Percentiles rank a stretch among this genome's conserved stretches.
Evolutionary conservation across 306 rosid species (phyloP).

Genomic region (Mimosa pudica): DNA sequence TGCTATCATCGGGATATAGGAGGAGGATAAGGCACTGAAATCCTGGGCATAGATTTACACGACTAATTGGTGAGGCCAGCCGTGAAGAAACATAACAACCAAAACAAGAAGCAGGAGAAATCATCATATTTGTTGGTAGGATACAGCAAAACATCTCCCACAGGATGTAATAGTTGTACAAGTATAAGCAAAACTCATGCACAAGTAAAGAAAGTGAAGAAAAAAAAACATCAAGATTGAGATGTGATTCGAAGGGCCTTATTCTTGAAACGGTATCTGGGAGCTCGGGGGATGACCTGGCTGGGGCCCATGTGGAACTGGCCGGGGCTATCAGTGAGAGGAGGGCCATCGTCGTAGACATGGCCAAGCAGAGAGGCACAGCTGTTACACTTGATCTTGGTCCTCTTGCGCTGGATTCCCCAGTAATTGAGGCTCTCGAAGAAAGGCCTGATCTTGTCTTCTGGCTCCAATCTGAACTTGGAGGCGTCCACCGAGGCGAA

Average conservation of each 20-base stretch:
- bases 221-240: conserved; percentile 19
- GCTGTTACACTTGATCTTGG: conserved; percentile 69
- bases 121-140: conserved; percentile 8
- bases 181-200: background rate
- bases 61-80: too few species aligned
- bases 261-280: conserved; percentile 73
- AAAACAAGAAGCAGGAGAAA: too few species aligned
- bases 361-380: conserved; percentile 65
- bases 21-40: too few species aligned
- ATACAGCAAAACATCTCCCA: background rate
- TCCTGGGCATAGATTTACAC: too few species aligned
- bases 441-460: conserved; percentile 82
- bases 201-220: background rate
- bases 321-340: conserved; percentile 65
- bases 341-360: conserved; percentile 86
- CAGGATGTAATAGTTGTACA: background rate
- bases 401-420: conserved; percentile 90
- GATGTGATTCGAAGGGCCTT: conserved; percentile 71
- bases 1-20: too few species aligned
- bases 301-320: conserved; percentile 90
- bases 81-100: background rate
- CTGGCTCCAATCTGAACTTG: conserved; percentile 74
- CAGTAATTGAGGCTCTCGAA: conserved; percentile 80
- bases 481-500: conserved; percentile 64
- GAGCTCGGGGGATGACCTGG: conserved; percentile 85